phyloP scores from a whole-genome alignment of 1,139 yeast genomes.

The Candida frijolesensis region DNA sequence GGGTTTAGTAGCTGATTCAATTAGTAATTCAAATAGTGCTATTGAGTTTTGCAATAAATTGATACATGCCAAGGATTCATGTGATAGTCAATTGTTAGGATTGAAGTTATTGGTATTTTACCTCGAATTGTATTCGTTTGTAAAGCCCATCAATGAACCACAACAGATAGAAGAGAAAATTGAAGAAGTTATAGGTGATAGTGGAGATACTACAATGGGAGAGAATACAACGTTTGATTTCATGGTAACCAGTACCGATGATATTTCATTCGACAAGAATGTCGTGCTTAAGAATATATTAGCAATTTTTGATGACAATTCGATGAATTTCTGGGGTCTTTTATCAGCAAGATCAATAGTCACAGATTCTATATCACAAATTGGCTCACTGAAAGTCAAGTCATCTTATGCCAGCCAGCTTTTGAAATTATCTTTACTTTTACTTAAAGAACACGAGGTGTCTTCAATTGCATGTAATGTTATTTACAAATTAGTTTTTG shows the following conservation, averaged over 20 bases:
- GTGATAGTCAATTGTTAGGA: slow-evolving; percentile 26
- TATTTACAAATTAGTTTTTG: slow-evolving; percentile 19
- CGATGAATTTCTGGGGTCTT: slow-evolving; percentile 37
- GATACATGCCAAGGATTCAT: slow-evolving; percentile 19
- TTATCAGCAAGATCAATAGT: slow-evolving; percentile 31
- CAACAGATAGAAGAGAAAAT: neutral
- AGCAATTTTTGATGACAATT: slow-evolving; percentile 25
- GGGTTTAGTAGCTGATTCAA: slow-evolving; percentile 21
- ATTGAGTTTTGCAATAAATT: slow-evolving; percentile 25
- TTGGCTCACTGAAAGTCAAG: neutral
- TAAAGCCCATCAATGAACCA: neutral
- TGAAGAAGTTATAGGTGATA: neutral
- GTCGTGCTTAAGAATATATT: slow-evolving; percentile 20
- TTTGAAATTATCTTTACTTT: slow-evolving; percentile 48
- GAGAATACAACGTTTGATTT: slow-evolving; percentile 17
- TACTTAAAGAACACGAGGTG: slow-evolving; percentile 35
- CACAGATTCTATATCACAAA: slow-evolving; percentile 7
- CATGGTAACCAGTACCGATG: slow-evolving; percentile 8
- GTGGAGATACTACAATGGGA: slow-evolving; percentile 3
- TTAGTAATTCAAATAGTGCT: slow-evolving; percentile 19
- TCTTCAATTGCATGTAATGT: slow-evolving; percentile 25
- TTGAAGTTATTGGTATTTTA: slow-evolving; percentile 32
- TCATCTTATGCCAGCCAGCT: slow-evolving; percentile 17
- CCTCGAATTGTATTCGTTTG: slow-evolving; percentile 17
- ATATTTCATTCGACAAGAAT: slow-evolving; percentile 13